These are phyloP conservation scores for Nemania diffusa DNA, from an alignment of 2,329 filamentous ascomycete genomes.

Conservation along the genomic window DNA sequence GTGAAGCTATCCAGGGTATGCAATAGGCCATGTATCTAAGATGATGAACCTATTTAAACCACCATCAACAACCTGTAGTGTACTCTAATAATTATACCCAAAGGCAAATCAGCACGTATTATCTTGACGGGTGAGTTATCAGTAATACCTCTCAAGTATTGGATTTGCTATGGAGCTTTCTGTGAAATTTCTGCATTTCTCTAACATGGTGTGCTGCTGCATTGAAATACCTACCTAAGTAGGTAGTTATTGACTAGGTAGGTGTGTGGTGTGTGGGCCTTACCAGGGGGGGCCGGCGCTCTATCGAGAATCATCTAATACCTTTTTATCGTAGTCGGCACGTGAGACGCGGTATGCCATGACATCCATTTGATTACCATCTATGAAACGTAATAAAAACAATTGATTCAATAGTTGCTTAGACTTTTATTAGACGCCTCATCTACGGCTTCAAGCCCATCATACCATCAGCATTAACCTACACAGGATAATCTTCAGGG, in stretches of 20 bases:
- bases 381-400: neutral
- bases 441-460: neutral
- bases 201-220: neutral
- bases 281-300: neutral
- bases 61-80: neutral
- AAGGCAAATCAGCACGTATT: neutral
- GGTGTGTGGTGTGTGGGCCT: constrained; percentile 6
- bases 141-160: neutral
- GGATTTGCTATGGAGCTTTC: neutral
- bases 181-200: neutral
- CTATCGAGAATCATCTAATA: constrained; percentile 15
- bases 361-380: constrained; percentile 3
- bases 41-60: constrained; percentile 3
- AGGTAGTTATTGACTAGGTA: neutral
- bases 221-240: neutral
- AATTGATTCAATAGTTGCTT: neutral
- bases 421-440: neutral
- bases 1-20: neutral
- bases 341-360: neutral
- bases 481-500: neutral
- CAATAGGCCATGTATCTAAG: neutral
- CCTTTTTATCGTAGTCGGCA: constrained; percentile 9
- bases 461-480: neutral
- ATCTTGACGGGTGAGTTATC: neutral
- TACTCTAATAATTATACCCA: neutral